A percentile compares a stretch with the other conserved stretches of the same genome.
Conservation (phyloP, 148 eudicot species). For the Chenopodium suecicum region DNA sequence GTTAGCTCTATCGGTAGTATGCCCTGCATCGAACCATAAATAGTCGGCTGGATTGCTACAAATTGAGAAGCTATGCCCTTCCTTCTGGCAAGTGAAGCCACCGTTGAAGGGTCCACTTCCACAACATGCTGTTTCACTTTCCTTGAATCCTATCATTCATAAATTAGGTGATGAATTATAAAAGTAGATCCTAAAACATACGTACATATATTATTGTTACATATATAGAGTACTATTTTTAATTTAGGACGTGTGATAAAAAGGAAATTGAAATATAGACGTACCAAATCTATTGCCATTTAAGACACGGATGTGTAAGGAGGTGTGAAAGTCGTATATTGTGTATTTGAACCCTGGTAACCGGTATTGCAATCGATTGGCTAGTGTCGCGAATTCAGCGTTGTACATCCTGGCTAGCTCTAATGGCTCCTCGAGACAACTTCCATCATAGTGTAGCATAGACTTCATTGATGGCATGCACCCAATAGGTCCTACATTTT, state of each 20-base stretch:
- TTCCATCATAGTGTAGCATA: slow-evolving; percentile 2
- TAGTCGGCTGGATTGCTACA: slow-evolving; percentile 25
- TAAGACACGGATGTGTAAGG: slow-evolving; percentile 15
- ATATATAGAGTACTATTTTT: not conserved
- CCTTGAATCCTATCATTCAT: slow-evolving; percentile 28
- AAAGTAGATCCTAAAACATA: not conserved
- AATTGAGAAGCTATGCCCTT: slow-evolving; percentile 15
- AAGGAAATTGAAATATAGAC: not conserved
- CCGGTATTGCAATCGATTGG: slow-evolving; percentile 8
- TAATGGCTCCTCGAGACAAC: slow-evolving; percentile 24
- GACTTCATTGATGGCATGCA: slow-evolving; percentile 34
- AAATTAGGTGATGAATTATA: not conserved
- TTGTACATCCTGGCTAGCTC: slow-evolving; percentile 31
- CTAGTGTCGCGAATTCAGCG: slow-evolving; percentile 1
- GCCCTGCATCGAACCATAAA: slow-evolving; percentile 43
- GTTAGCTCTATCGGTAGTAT: slow-evolving; percentile 36
- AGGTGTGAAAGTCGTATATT: slow-evolving; percentile 30
- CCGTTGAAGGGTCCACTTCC: slow-evolving; percentile 39
- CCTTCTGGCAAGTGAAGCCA: slow-evolving; percentile 25
- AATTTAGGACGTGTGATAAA: not conserved
- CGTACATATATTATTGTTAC: no score
- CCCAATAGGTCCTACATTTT: slow-evolving; percentile 36
- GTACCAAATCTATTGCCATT: slow-evolving; percentile 33
- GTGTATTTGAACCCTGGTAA: slow-evolving; percentile 36
- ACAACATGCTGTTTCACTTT: slow-evolving; percentile 38